phyloP scores from a whole-genome alignment of 2,329 filamentous ascomycete species.

The Fonsecaea pedrosoi region DNA sequence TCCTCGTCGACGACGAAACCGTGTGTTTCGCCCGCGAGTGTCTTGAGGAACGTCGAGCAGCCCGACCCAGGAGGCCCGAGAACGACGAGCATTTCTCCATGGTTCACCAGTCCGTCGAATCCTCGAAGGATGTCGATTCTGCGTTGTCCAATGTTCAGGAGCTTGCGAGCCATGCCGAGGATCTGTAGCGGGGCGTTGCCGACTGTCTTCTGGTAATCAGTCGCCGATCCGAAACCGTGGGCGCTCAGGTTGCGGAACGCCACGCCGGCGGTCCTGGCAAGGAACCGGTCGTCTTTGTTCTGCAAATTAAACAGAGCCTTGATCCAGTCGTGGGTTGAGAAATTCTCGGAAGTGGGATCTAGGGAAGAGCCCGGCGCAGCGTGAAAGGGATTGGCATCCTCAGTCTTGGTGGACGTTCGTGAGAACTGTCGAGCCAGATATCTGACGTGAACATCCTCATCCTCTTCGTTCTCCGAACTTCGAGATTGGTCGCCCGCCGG shows the following conservation, averaged over 20 bases:
- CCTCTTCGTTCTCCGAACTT: constrained; percentile 32
- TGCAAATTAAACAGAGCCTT: constrained; percentile 55
- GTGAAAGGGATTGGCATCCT: constrained; percentile 36
- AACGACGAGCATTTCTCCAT: constrained; percentile 50
- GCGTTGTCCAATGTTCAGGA: constrained; percentile 44
- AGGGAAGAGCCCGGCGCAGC: constrained; percentile 44
- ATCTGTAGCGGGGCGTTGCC: constrained; percentile 52
- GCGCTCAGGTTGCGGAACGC: constrained; percentile 50
- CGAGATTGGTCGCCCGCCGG: constrained; percentile 16
- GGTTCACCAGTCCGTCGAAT: constrained; percentile 30
- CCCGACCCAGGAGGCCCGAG: constrained; percentile 52
- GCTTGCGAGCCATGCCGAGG: constrained; percentile 41
- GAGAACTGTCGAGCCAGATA: constrained; percentile 39
- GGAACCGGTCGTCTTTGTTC: constrained; percentile 46
- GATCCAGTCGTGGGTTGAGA: constrained; percentile 56
- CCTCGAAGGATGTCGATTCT: constrained; percentile 65
- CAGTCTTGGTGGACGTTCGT: constrained; percentile 28
- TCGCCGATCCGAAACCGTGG: constrained; percentile 47
- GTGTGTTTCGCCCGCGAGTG: constrained; percentile 80
- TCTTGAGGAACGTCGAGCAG: constrained; percentile 87
- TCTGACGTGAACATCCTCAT: constrained; percentile 26
- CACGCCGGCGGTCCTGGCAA: constrained; percentile 49
- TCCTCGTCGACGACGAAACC: constrained; percentile 74
- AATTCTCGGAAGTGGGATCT: constrained; percentile 54
- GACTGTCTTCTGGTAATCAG: constrained; percentile 51